Evolutionary conservation across 768 basidiomycete species (phyloP), one percentile per base, ranked within the genome.

Genomic region (Sporobolomyces roseus): DNA sequence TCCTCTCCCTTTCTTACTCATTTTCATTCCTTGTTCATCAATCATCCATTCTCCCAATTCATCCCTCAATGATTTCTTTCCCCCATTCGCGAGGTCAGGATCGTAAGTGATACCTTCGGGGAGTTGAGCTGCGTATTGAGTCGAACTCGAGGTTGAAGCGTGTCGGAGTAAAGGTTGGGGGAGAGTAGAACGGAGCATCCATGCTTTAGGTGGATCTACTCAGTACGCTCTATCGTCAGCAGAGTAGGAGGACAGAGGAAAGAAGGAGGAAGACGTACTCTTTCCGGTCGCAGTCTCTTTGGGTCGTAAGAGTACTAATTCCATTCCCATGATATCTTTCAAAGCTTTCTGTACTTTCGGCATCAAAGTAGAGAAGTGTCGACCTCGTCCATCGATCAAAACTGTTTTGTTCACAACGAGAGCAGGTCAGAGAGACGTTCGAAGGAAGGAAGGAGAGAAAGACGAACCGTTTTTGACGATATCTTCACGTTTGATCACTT

Each of bases 121-220:
- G 12, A 17, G 1, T 21, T 45, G 17, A 6, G 32, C 8, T 19
- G 41, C 10, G 16, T 35, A 45, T 0, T 25, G n/a, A 10, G 49
- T 29, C 21, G 69, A 61, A 74, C 74, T 25, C 80, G 12, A 23
- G 5, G 62, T 48, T 2, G 59, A 48, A 29, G 67, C 29, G 14
- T 45, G 30, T 4, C 60, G 65, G 2, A 70, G 19, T 17, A 70
- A 48, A 9, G 77, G 70, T 0, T 84, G 78, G 62, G 90, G 80
- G 21, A 96, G 83, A 1, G 77, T 80, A 2, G 91, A 93, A 52
- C 92, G 87, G 23, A 96, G 81, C 50, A 93, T 88, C 77, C 88
- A 98, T 9, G 85, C 85, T 75, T 90, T 91, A 1, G 89, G 86
- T 2, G 88, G 85, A 3, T 82, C 75, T 8, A 84, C 51, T 59